phyloP scores from a whole-genome alignment of 495 filamentous ascomycete genomes.

The Talaromyces stipitatus region DNA sequence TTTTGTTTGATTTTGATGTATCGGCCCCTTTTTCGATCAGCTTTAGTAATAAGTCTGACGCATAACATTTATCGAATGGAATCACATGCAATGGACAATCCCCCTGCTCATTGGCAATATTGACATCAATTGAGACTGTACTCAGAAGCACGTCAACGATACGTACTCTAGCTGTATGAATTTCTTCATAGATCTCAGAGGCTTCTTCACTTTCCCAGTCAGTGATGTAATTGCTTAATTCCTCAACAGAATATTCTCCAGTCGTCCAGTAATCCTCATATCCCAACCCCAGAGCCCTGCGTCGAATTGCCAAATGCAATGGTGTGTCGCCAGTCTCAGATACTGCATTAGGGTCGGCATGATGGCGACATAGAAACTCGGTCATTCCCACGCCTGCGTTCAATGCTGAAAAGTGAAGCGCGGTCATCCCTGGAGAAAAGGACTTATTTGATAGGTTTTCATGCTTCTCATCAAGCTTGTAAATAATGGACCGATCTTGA shows the following conservation, averaged over 20 bases:
- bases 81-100: conserved; percentile 11
- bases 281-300: not conserved
- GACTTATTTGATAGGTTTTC: not conserved
- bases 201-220: conserved; percentile 9
- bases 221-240: conserved; percentile 7
- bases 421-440: not conserved
- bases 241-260: conserved; percentile 5
- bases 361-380: not conserved
- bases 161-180: conserved; percentile 1
- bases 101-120: conserved; percentile 9
- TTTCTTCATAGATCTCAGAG: conserved; percentile 7
- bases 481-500: not conserved
- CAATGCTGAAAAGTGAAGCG: conserved; percentile 4
- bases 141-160: conserved; percentile 9
- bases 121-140: conserved; percentile 7
- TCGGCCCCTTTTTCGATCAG: conserved; percentile 10
- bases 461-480: not conserved
- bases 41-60: conserved; percentile 6
- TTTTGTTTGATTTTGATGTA: conserved; percentile 2
- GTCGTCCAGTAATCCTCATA: not conserved
- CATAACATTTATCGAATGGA: conserved; percentile 6
- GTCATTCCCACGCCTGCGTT: not conserved
- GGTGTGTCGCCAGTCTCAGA: not conserved
- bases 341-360: not conserved
- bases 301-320: conserved; percentile 5